phyloP scores from a whole-genome alignment of 805 yeast genomes.

The Nakazawaea peltata region DNA sequence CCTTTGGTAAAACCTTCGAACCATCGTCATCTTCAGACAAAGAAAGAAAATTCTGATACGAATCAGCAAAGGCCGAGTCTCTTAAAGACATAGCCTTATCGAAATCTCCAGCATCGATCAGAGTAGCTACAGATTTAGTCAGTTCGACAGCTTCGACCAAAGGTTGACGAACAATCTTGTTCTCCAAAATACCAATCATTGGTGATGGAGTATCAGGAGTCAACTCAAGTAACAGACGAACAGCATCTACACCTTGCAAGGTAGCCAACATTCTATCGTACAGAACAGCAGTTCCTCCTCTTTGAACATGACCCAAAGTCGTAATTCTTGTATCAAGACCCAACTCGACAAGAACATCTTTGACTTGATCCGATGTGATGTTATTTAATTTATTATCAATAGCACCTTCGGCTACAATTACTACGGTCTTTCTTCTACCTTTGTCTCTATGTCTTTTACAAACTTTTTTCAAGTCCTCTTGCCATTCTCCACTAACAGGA shows the following conservation, averaged over 20 bases:
- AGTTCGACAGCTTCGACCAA: conserved; percentile 83
- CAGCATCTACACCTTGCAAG: conserved; percentile 96
- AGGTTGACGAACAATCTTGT: conserved; percentile 77
- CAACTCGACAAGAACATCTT: conserved; percentile 70
- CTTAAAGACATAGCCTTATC: conserved; percentile 81
- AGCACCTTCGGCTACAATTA: conserved; percentile 98
- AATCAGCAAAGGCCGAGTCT: conserved; percentile 82
- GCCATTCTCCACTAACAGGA: conserved; percentile 68
- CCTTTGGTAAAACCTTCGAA: conserved; percentile 48
- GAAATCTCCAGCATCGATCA: conserved; percentile 73
- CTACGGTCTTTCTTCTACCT: conserved; percentile 92
- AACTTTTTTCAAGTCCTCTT: conserved; percentile 65
- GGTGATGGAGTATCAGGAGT: conserved; percentile 94
- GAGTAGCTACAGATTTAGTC: conserved; percentile 86
- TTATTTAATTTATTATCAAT: conserved; percentile 74
- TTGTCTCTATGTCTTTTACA: conserved; percentile 72
- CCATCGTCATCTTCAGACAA: conserved; percentile 64
- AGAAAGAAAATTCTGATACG: conserved; percentile 62
- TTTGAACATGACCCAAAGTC: conserved; percentile 93
- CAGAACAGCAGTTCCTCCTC: conserved; percentile 98
- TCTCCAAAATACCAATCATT: conserved; percentile 83
- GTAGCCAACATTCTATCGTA: conserved; percentile 89
- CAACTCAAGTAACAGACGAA: conserved; percentile 79
- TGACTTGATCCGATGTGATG: conserved; percentile 73
- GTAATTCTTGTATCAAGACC: conserved; percentile 95